Base-by-base conservation (phyloP, 164 flowering plant genomes). In the Vitis riparia region DNA sequence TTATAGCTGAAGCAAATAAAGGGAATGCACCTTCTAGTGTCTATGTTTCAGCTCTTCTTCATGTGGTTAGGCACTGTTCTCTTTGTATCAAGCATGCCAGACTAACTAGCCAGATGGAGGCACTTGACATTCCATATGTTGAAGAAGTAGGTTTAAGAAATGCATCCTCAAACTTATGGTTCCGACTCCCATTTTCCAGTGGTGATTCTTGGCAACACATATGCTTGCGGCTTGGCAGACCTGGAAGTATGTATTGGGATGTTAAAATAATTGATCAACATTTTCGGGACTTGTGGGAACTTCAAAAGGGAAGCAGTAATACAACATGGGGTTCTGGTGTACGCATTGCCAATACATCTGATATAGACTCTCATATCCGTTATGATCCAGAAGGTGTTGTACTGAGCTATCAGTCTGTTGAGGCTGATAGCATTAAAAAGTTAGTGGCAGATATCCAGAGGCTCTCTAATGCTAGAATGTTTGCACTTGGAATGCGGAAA, bases 211-310 rank as follows among this genome's bases (percentile, higher is more conserved):
- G 98, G 99, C 87, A 85, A 69, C 84, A 87, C 62, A 87, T 93
- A 69, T 93, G 98, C 81, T 82, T 96, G 82, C 84, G 93, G 64
- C 95, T 93, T 78, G 99, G 99, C 55, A 84, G 84, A 79, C 98
- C 98, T 60, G 99, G 98, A 78, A 92, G 88, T 81, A 83, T 91
- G 96, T 81, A 76, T 73, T 96, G 99, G 99, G 97, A 93, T 84
- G 98, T 96, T 55, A 96, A 96, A 79, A 93, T 96, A 62, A 87
- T 78, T 78, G 99, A 96, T 71, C 92, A 88, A 68, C 93, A 96
- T 75, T 93, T 92, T 71, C 84, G 86, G 72, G 99, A 96, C 77
- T 75, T 96, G 81, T 91, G 97, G 98, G 99, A 93, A 66, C 97
- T 96, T 80, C 97, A 93, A 71, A 93, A 89, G 74, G 98, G 91